Percentiles rank a stretch among this genome's conserved stretches.
phyloP scores from a whole-genome alignment of 2,329 filamentous ascomycete species.

The Alternaria brassicae region DNA sequence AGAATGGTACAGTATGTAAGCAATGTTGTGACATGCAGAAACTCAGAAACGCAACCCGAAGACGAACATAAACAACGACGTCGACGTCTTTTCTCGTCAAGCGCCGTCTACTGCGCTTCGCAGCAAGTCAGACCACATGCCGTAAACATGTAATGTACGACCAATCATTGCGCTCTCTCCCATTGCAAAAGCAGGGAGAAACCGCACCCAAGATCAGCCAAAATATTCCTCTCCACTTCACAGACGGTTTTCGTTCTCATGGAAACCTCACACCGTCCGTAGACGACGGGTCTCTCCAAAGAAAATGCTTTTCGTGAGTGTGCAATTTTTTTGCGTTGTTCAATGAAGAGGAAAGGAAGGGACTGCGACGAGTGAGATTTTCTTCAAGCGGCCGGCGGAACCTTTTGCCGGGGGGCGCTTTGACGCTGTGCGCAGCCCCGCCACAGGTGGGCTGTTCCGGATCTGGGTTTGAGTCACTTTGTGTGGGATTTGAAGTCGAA shows the following conservation, averaged over 20 bases:
- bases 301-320: conserved; percentile 67
- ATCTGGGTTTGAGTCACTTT: conserved; percentile 48
- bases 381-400: conserved; percentile 30
- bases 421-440: conserved; percentile 32
- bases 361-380: conserved; percentile 33
- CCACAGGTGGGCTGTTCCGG: conserved; percentile 34
- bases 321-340: conserved; percentile 65
- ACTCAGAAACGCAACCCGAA: not conserved
- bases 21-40: not conserved
- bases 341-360: conserved; percentile 53
- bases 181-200: conserved; percentile 57
- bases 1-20: not conserved
- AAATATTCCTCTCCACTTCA: conserved; percentile 60
- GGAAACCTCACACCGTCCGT: conserved; percentile 52
- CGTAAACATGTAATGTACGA: conserved; percentile 53
- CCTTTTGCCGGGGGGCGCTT: conserved; percentile 19
- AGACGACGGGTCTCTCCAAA: conserved; percentile 55
- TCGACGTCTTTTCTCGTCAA: not conserved
- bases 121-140: not conserved
- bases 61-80: not conserved
- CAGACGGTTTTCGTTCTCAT: conserved; percentile 67
- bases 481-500: conserved; percentile 36
- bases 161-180: conserved; percentile 67
- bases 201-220: conserved; percentile 66
- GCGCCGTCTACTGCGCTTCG: not conserved